Percentiles rank a stretch among this genome's conserved stretches.
Evolutionary conservation across 1,139 yeast species (phyloP).

Genomic region (Suhomyces guaymorum): DNA sequence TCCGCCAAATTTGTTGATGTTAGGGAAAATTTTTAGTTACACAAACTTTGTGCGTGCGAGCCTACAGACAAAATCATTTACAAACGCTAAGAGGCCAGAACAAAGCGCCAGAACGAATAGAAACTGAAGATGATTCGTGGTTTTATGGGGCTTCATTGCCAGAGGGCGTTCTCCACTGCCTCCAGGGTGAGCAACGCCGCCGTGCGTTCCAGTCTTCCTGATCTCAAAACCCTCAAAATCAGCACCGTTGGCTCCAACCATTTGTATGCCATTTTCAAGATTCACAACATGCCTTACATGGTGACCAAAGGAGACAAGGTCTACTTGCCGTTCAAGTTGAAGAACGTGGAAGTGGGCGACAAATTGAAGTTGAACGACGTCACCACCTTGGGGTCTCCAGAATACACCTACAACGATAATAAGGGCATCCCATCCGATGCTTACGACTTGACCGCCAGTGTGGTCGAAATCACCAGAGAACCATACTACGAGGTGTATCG

Average conservation of each 20-base stretch:
- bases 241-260: constrained; percentile 51
- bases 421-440: constrained; percentile 40
- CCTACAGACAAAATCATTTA: too few species aligned
- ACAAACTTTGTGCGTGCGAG: constrained; percentile 6
- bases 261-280: constrained; percentile 78
- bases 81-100: too few species aligned
- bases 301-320: constrained; percentile 90
- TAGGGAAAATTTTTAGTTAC: constrained; percentile 13
- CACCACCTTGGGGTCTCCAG: constrained; percentile 80
- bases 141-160: not conserved
- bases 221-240: constrained; percentile 57
- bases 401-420: constrained; percentile 57
- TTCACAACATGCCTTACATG: constrained; percentile 83
- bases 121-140: not conserved
- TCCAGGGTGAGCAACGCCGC: constrained; percentile 1
- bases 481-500: constrained; percentile 62
- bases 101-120: too few species aligned
- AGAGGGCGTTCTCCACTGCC: not conserved
- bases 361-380: constrained; percentile 70
- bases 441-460: constrained; percentile 70
- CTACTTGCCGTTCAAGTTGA: constrained; percentile 73
- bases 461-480: constrained; percentile 82
- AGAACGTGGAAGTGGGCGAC: constrained; percentile 80
- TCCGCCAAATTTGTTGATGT: constrained; percentile 11
- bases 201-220: constrained; percentile 7